Base-by-base conservation (phyloP, 1,284 basidiomycete genomes). In the Tylopilus orsonianus region DNA sequence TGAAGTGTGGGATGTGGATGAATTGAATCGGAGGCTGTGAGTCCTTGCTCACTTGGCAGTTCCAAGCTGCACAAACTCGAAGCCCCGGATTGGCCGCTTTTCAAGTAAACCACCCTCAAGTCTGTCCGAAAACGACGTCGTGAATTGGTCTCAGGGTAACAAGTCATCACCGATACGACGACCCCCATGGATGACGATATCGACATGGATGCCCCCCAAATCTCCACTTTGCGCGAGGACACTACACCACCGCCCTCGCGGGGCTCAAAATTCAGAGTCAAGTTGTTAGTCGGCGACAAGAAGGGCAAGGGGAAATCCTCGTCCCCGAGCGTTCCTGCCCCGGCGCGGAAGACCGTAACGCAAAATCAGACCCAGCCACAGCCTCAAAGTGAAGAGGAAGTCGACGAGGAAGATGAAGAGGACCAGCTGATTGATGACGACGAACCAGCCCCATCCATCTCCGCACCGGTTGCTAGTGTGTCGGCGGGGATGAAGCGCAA, bases 121-220 rank as follows among this genome's bases (percentile, higher is more conserved):
- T 43, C 40, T 32, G 14, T 20, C 19, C 27, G 32, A 46, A 12
- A 12, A 46, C 41, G 32, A 16, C 40, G 13, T 36, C 27, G 34
- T 24, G 30, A 48, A 33, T 23, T n/a, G 9, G 12, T 18, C 26
- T 24, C 20, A 23, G 19, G 8, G 19, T 20, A 13, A 8, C 14
- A 44, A n/a, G n/a, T n/a, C 26, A 12, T 9, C 40, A 32, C 34
- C 24, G n/a, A n/a, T 18, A 33, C 23, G n/a, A 38, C 44, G 30
- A 44, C 41, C 27, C 32, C 33, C 40, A 74, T 75, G 71, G 75
- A 77, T 61, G 70, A 74, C 41, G 79, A 82, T 55, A 67, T 78
- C 30, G 81, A 85, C 55, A 87, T 88, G 83, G 87, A 88, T 41
- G 84, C 86, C 26, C 87, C 87, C 33, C 81, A 81, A 57, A 90